A percentile compares a stretch with the other conserved stretches of the same genome.
These are phyloP conservation scores for Venturia effusa DNA, from an alignment of 2,329 filamentous ascomycete genomes.

Conservation along the genomic window DNA sequence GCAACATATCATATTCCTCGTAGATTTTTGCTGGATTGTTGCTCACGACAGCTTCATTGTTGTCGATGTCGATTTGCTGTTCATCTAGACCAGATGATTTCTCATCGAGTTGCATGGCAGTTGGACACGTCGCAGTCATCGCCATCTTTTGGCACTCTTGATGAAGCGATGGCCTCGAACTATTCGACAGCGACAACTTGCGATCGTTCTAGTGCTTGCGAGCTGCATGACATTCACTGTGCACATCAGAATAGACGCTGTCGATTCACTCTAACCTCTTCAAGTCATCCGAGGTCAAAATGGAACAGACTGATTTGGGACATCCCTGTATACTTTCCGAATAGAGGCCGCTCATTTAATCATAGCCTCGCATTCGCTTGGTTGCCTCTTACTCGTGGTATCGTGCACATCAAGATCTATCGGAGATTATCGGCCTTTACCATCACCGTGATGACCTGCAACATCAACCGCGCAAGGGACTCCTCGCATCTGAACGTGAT, in stretches of 20 bases:
- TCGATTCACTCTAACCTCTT: not conserved
- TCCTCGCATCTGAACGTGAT: too few species aligned
- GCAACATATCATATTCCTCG: slow-evolving; percentile 12
- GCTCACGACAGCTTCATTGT: slow-evolving; percentile 3
- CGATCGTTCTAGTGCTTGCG: too few species aligned
- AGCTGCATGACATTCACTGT: too few species aligned
- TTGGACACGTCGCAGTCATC: not conserved
- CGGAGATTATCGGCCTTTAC: too few species aligned
- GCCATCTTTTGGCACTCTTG: not conserved
- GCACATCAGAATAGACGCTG: too few species aligned
- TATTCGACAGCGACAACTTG: too few species aligned
- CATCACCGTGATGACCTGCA: too few species aligned
- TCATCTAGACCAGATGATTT: not conserved
- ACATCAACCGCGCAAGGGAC: too few species aligned
- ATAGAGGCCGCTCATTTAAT: not conserved
- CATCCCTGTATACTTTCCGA: not conserved
- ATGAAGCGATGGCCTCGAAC: not conserved
- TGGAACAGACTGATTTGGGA: not conserved
- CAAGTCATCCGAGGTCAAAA: not conserved
- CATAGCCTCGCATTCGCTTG: not conserved
- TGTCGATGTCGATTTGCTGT: slow-evolving; percentile 8
- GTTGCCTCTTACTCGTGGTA: not conserved
- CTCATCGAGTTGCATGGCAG: not conserved
- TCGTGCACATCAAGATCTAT: too few species aligned
- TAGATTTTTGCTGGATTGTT: slow-evolving; percentile 12